Base-by-base conservation (phyloP, 306 rosid genomes). In the Prunus padus region DNA sequence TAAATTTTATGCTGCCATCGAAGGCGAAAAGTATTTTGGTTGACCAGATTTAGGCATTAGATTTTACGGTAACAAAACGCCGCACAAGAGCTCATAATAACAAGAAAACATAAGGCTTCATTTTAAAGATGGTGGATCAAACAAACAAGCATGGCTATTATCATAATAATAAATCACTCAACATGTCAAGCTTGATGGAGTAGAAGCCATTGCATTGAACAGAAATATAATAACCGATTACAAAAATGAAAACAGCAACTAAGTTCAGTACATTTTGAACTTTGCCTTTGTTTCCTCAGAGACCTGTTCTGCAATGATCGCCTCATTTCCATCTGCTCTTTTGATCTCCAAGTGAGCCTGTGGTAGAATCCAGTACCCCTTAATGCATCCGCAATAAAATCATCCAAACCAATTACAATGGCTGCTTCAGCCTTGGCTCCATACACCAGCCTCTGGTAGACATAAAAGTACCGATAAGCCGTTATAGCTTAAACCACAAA, bases 351-450 rank as follows among this genome's bases (percentile, higher is more conserved):
- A 7, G 9, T 23, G 37, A 12, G 65, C 37, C 4, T 59, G 12
- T 59, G 19, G 16, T 25, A 13, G 31, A 59, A 59, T 16, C 37
- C 9, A 15, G 65, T 59, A 59, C 65, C 65, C 8, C 65, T 25
- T 30, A 12, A 59, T 59, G 37, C 65, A 13, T 59, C 37, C 0
- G 19, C 18, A 23, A 13, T 25, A 59, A 59, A 57, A 11, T 57
- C 31, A 23, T 11, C 31, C 4, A 57, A 57, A 0, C 63, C 31
- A 14, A 57, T 26, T 12, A 18, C 63, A 57, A 57, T 57, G 63
- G 30, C 63, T 57, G 63, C 63, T 57, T 57, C 63, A 12, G 63
- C 63, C 63, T 57, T 57, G 63, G 31, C 63, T 57, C 63, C 30
- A 23, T 57, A 57, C 30, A 57, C 18, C 63, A 57, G 8, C 33